Conservation (phyloP, 441 rosid species). For the Macaranga tanarius region DNA sequence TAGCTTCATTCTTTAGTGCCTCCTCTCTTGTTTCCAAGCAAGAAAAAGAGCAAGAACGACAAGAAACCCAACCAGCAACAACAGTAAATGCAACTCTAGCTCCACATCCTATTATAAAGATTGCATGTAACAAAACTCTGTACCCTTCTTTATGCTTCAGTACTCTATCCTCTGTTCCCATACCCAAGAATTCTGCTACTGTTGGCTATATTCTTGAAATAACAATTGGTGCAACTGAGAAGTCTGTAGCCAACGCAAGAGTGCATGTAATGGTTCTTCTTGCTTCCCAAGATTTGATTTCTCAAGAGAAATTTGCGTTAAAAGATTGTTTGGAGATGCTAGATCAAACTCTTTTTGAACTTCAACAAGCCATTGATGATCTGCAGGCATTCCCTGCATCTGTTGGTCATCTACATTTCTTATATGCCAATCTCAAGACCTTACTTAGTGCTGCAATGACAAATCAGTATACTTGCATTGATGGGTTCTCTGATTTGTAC, state of each 20-base stretch:
- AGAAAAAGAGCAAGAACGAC: background rate
- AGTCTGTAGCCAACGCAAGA: constrained; percentile 5
- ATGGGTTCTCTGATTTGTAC: constrained; percentile 24
- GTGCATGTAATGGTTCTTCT: background rate
- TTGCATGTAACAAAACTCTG: constrained; percentile 10
- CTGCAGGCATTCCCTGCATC: constrained; percentile 12
- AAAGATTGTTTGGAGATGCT: constrained; percentile 23
- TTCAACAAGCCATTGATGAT: constrained; percentile 19
- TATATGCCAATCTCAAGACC: constrained; percentile 19
- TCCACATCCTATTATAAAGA: background rate
- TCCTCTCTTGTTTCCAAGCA: background rate
- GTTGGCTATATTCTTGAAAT: constrained; percentile 14
- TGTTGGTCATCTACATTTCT: background rate
- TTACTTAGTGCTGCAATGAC: constrained; percentile 31
- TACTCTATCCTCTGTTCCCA: constrained; percentile 14
- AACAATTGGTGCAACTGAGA: background rate
- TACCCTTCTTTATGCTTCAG: constrained; percentile 17
- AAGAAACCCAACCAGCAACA: background rate
- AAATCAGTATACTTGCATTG: constrained; percentile 25
- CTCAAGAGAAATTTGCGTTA: constrained; percentile 16
- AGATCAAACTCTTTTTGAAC: constrained; percentile 24
- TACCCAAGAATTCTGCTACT: constrained; percentile 13
- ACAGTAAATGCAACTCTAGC: background rate
- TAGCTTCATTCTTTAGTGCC: constrained; percentile 2
- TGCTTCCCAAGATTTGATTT: constrained; percentile 12